Evolutionary conservation across 345 rosid species (phyloP).

Genomic region (Orychophragmus violaceus): DNA sequence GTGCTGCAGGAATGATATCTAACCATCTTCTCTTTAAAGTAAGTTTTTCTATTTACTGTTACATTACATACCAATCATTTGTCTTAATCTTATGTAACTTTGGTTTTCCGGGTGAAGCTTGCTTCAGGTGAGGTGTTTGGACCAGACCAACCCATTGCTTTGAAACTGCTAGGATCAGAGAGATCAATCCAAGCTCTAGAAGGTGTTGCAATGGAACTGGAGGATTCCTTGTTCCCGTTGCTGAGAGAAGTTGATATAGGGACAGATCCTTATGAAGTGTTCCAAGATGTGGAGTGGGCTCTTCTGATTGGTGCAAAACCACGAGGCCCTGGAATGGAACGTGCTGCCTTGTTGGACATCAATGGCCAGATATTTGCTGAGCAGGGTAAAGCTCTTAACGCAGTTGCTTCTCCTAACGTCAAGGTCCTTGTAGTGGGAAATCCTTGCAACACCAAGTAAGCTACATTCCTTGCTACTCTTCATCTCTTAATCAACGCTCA

Average conservation of each 20-base stretch:
- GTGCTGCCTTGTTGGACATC: constrained; percentile 80
- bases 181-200: constrained; percentile 93
- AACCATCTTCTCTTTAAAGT: constrained; percentile 97
- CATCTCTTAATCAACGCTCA: neutral
- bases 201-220: constrained; percentile 99
- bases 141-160: constrained; percentile 77
- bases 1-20: constrained; percentile 98
- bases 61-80: neutral
- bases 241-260: constrained; percentile 91
- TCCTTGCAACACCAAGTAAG: constrained; percentile 99
- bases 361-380: constrained; percentile 92
- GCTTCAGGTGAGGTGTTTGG: constrained; percentile 96
- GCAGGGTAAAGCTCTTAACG: constrained; percentile 95
- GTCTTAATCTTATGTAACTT: neutral
- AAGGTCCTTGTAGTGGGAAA: constrained; percentile 96
- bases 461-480: neutral
- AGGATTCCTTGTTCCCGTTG: constrained; percentile 91
- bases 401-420: constrained; percentile 78
- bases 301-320: constrained; percentile 97
- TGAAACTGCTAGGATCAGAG: constrained; percentile 89
- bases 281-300: constrained; percentile 97
- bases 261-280: constrained; percentile 71
- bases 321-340: constrained; percentile 97
- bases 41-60: constrained; percentile 21
- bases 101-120: constrained; percentile 43